Base-by-base conservation (phyloP, 352 stramenopile genomes). In the Phytophthora palmivora region DNA sequence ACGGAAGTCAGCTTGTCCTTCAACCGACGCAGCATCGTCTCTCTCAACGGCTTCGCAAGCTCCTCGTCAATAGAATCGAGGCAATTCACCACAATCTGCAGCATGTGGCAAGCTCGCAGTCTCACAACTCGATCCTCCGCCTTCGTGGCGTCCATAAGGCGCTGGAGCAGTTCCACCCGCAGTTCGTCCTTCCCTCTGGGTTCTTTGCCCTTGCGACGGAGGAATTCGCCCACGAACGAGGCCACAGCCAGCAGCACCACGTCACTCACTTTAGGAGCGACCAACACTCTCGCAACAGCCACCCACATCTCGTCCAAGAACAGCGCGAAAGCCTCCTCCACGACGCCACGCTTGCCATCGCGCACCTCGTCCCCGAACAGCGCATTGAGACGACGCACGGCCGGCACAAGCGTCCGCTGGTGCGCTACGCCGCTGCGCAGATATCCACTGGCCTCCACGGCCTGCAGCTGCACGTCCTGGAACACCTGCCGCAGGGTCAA, bases 301-400 rank as follows among this genome's bases (percentile, higher is more conserved):
- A 82, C 49, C 79, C 84, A 89, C 24, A 84, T 52, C 58, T 89
- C 84, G 14, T 90, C 72, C 28, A 89, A 52, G 43, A 90, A 93
- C 22, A 89, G 62, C 33, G 53, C 47, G 59, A 84, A 89, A 15
- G 73, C 64, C 48, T 90, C 82, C 54, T 91, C 79, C 21, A 77
- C 61, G 10, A 85, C 61, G 8, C 65, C 54, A 4, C 57, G 62
- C 6, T 69, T 66, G 21, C 48, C 56, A 11, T 83, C 71, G 22
- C 66, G 60, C 19, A 89, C 77, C n/a, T 83, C 82, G 6, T 85
- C 68, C 6, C 47, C 34, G 44, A 85, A 89, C 19, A 91, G 63
- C 60, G 73, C 42, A 26, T 72, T 55, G 18, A 91, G 66, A 4
- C 82, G 75, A 8, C 78, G 70, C 65, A 89, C 59, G 9, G 79